A percentile compares a stretch with the other conserved stretches of the same genome.
phyloP scores from a whole-genome alignment of 225 moss, liverwort and hornwort species.

The Polytrichum formosum region DNA sequence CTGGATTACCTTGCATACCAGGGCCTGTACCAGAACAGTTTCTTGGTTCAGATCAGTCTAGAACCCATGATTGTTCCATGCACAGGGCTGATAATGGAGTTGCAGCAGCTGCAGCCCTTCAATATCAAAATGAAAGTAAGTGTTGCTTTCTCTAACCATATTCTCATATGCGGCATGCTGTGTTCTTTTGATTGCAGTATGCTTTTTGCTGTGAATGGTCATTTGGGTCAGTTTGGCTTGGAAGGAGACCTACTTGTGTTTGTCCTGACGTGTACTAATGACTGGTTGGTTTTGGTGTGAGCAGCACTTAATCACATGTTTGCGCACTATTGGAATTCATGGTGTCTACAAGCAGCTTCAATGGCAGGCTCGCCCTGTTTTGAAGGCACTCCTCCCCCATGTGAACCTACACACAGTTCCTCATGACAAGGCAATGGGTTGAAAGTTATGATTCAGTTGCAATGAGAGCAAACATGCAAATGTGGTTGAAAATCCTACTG shows the following conservation, averaged over 20 bases:
- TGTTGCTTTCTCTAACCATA: not conserved
- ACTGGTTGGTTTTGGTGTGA: not conserved
- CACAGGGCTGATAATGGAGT: constrained; percentile 50
- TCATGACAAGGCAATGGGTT: constrained; percentile 25
- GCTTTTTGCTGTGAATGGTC: not conserved
- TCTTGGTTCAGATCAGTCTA: constrained; percentile 33
- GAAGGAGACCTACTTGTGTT: too few species aligned
- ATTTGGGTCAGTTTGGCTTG: not conserved
- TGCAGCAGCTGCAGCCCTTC: constrained; percentile 78
- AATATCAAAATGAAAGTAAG: constrained; percentile 91
- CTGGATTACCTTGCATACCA: constrained; percentile 48
- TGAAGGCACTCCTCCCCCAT: constrained; percentile 49
- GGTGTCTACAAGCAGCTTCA: constrained; percentile 65
- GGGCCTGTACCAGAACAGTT: constrained; percentile 45
- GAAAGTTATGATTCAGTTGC: constrained; percentile 13
- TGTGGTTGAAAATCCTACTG: constrained; percentile 15
- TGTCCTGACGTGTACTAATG: too few species aligned
- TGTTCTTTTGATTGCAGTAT: not conserved
- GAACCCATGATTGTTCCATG: constrained; percentile 45
- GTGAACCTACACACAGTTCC: constrained; percentile 49
- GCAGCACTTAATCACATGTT: constrained; percentile 81
- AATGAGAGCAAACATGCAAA: constrained; percentile 11
- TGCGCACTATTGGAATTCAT: constrained; percentile 85
- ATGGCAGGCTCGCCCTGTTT: constrained; percentile 44
- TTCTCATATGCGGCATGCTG: not conserved